Percentiles rank a stretch among this genome's conserved stretches.
Conservation (phyloP, 805 yeast genomes). For the Cyberlindnera subsufficiens region DNA sequence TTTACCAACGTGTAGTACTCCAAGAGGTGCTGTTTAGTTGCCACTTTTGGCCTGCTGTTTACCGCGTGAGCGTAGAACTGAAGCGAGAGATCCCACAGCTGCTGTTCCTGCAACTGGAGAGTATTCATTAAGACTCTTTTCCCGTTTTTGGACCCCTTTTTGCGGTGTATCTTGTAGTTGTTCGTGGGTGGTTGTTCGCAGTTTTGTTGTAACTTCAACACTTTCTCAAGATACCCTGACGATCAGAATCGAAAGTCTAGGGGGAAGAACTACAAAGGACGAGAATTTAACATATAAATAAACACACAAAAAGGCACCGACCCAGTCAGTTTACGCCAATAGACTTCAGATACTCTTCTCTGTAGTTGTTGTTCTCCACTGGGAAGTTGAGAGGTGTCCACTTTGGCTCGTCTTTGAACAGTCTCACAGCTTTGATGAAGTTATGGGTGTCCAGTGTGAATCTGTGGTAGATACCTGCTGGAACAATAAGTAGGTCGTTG, state of each 20-base stretch:
- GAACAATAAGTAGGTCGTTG: conserved; percentile 66
- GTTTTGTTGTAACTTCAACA: not conserved
- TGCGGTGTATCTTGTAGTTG: not conserved
- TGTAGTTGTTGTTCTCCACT: conserved; percentile 39
- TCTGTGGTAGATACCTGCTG: conserved; percentile 93
- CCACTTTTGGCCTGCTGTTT: conserved; percentile 6
- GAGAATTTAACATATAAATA: not conserved
- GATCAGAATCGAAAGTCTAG: too few relatives aligned
- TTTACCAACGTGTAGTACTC: conserved; percentile 29
- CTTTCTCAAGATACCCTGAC: too few relatives aligned
- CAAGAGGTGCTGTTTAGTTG: conserved; percentile 18
- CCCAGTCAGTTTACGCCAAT: conserved; percentile 7
- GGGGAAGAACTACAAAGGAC: not conserved
- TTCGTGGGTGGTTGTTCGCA: not conserved
- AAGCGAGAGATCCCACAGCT: conserved; percentile 7
- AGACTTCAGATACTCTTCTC: conserved; percentile 39
- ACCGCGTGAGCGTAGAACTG: conserved; percentile 10
- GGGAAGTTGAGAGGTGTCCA: conserved; percentile 87
- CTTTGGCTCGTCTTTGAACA: conserved; percentile 92
- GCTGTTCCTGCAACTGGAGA: conserved; percentile 5
- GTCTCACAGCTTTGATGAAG: conserved; percentile 69
- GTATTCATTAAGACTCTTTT: too few relatives aligned
- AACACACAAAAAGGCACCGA: not conserved
- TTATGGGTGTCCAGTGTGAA: conserved; percentile 67
- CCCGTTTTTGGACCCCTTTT: too few relatives aligned